Evolutionary conservation across 306 rosid genomes (phyloP).

Genomic region (Crataegus laevigata): DNA sequence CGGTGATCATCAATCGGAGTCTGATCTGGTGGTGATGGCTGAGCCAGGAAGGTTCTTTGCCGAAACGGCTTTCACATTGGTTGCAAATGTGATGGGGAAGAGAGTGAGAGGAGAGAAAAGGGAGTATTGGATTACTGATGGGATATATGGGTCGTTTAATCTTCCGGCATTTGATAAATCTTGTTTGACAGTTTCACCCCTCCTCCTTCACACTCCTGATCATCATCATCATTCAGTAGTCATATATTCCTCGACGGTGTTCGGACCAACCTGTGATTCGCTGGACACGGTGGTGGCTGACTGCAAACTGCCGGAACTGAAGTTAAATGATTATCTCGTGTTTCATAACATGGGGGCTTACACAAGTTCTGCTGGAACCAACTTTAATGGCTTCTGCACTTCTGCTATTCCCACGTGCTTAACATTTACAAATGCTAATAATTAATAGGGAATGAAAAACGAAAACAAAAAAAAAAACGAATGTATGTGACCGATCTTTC

Average conservation of each 20-base stretch:
- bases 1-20: not conserved
- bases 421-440: not conserved
- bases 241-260: not conserved
- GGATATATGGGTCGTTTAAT: conserved; percentile 11
- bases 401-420: not conserved
- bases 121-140: not conserved
- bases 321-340: conserved; percentile 13
- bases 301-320: not conserved
- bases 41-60: conserved; percentile 13
- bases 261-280: conserved; percentile 11
- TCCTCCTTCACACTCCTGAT: not conserved
- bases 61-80: conserved; percentile 6
- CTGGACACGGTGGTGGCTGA: not conserved
- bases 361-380: conserved; percentile 5
- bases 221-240: not conserved
- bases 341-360: conserved; percentile 14
- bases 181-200: not conserved
- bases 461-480: too few species aligned
- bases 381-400: conserved; percentile 8
- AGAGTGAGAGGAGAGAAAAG: conserved; percentile 4
- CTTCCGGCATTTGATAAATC: not conserved
- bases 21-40: not conserved
- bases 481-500: too few species aligned
- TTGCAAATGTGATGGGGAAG: conserved; percentile 10
- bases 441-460: not conserved